These are phyloP conservation scores for Boletus sp. DNA, from an alignment of 768 basidiomycete species.

Conservation along the genomic window DNA sequence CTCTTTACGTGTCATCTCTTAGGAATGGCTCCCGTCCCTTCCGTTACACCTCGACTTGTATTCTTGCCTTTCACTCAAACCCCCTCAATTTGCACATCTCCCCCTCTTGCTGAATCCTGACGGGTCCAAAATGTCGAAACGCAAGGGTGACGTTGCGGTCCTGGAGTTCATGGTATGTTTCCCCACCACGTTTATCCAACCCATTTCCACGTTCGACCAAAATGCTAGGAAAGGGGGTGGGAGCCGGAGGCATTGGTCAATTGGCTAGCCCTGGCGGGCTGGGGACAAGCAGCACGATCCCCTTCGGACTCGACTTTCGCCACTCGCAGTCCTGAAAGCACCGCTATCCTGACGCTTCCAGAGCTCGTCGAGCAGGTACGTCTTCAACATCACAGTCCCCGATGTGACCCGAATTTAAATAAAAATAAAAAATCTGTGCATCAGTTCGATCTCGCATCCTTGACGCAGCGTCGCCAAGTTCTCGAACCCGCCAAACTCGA, in stretches of 20 bases:
- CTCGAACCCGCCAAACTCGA: constrained; percentile 79
- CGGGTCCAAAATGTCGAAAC: constrained; percentile 93
- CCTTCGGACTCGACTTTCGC: constrained; percentile 21
- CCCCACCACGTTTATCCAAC: neutral
- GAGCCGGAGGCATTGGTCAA: constrained; percentile 88
- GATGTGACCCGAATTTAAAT: neutral
- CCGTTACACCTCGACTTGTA: constrained; percentile 93
- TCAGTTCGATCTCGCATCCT: constrained; percentile 71
- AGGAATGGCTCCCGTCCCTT: constrained; percentile 97
- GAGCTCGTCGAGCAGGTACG: constrained; percentile 66
- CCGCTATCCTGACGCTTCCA: constrained; percentile 55
- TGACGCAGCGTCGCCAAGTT: constrained; percentile 83
- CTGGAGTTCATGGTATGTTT: constrained; percentile 75
- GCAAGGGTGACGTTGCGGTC: constrained; percentile 86
- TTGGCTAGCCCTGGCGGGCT: constrained; percentile 93
- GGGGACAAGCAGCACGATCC: constrained; percentile 60
- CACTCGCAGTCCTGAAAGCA: constrained; percentile 60
- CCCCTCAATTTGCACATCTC: constrained; percentile 87
- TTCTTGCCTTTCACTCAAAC: constrained; percentile 62
- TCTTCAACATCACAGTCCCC: neutral
- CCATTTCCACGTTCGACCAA: neutral
- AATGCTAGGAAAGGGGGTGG: constrained; percentile 73
- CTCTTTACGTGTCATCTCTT: neutral
- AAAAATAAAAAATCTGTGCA: too few species aligned
- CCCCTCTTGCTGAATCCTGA: constrained; percentile 88